Conservation (phyloP, 352 stramenopile genomes). For the Phytophthora fragariae region DNA sequence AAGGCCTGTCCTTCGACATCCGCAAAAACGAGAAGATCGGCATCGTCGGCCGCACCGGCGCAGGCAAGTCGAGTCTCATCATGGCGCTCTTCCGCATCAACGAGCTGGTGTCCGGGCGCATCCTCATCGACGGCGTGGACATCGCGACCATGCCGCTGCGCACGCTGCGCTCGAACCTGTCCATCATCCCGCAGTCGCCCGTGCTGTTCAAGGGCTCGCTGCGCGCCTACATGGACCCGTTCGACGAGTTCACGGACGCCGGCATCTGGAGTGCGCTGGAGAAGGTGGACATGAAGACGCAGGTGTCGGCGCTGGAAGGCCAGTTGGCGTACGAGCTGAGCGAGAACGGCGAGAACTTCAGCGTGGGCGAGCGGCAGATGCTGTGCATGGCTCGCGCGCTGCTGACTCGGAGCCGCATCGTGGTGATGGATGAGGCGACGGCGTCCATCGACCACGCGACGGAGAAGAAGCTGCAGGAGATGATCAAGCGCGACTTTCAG, state of each 20-base stretch:
- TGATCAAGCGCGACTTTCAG: conserved; percentile 68
- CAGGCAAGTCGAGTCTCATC: conserved; percentile 84
- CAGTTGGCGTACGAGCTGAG: conserved; percentile 30
- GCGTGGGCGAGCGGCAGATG: conserved; percentile 91
- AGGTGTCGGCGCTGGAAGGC: conserved; percentile 22
- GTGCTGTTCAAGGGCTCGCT: conserved; percentile 93
- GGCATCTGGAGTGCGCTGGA: conserved; percentile 82
- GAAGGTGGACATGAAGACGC: conserved; percentile 72
- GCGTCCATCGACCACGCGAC: conserved; percentile 22
- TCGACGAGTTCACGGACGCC: conserved; percentile 76
- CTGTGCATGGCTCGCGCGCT: conserved; percentile 93
- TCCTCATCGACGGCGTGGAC: conserved; percentile 48
- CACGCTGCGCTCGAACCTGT: conserved; percentile 37
- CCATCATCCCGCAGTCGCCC: conserved; percentile 71
- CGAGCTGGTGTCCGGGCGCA: conserved; percentile 57
- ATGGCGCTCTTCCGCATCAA: conserved; percentile 89
- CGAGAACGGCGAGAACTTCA: conserved; percentile 65
- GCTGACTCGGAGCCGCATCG: conserved; percentile 79
- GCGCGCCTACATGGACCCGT: conserved; percentile 91
- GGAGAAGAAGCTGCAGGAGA: conserved; percentile 66
- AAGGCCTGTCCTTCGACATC: conserved; percentile 65
- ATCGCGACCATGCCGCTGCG: conserved; percentile 37
- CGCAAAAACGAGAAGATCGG: conserved; percentile 70
- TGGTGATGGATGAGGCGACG: conserved; percentile 94
- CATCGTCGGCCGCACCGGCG: conserved; percentile 88